phyloP scores from a whole-genome alignment of 768 basidiomycete species.

The Collybia mongolica region DNA sequence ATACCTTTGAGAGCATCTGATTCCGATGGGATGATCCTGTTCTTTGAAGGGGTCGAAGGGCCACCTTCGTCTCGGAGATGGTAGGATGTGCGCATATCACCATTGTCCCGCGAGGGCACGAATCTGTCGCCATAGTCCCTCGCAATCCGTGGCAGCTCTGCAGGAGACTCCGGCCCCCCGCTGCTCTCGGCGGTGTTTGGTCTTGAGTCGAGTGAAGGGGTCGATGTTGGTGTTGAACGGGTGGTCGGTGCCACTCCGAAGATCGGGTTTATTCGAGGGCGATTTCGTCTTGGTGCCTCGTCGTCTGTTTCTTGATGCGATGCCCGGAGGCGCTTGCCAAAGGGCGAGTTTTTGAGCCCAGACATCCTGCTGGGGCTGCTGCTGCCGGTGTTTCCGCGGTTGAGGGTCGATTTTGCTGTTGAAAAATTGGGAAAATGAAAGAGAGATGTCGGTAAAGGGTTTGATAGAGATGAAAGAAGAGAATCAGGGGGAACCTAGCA shows the following conservation, averaged over 20 bases:
- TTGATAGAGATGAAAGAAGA: not conserved
- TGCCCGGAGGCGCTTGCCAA: slow-evolving; percentile 79
- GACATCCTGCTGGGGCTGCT: slow-evolving; percentile 45
- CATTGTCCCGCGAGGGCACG: slow-evolving; percentile 62
- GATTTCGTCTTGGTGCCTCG: slow-evolving; percentile 47
- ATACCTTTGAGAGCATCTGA: slow-evolving; percentile 76
- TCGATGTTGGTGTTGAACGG: slow-evolving; percentile 31
- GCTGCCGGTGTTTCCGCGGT: not conserved
- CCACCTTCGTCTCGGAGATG: slow-evolving; percentile 60
- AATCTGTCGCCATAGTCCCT: slow-evolving; percentile 64
- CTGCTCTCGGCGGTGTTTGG: slow-evolving; percentile 56
- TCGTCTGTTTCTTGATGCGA: slow-evolving; percentile 64
- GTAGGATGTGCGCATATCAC: slow-evolving; percentile 66
- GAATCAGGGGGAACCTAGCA: slow-evolving; percentile 2
- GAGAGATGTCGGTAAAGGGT: not conserved
- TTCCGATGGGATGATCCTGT: slow-evolving; percentile 63
- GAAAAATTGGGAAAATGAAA: slow-evolving; percentile 3
- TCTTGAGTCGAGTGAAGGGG: slow-evolving; percentile 56
- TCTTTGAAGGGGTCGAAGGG: slow-evolving; percentile 60
- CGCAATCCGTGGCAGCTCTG: slow-evolving; percentile 30
- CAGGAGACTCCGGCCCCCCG: slow-evolving; percentile 40
- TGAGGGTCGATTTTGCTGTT: not conserved
- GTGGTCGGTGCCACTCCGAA: slow-evolving; percentile 37
- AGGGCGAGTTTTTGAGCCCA: slow-evolving; percentile 80
- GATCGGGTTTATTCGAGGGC: slow-evolving; percentile 51